phyloP scores from a whole-genome alignment of 176 grass and related monocot genomes.

The Pontederia crassipes region DNA sequence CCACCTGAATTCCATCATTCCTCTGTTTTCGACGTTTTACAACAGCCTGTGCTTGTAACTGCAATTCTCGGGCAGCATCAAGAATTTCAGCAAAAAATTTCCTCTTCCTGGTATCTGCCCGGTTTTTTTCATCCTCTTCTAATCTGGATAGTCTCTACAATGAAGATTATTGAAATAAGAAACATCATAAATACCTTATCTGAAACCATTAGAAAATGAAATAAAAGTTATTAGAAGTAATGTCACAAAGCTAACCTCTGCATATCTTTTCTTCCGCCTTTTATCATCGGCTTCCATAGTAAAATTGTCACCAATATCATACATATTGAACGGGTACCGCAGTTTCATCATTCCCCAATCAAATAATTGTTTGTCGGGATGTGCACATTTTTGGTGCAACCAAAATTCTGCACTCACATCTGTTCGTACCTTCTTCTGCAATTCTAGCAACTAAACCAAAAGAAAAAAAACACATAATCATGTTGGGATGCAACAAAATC shows the following conservation, averaged over 20 bases:
- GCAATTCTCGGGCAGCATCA: constrained; percentile 84
- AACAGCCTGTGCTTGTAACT: constrained; percentile 46
- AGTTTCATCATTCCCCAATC: constrained; percentile 98
- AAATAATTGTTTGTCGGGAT: constrained; percentile 81
- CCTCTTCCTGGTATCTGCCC: constrained; percentile 71
- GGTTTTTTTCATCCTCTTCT: constrained; percentile 94
- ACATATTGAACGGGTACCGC: constrained; percentile 77
- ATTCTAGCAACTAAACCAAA: constrained; percentile 56
- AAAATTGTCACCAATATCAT: constrained; percentile 77
- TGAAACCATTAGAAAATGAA: background rate
- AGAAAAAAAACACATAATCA: constrained; percentile 3
- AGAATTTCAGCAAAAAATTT: constrained; percentile 97
- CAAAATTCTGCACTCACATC: constrained; percentile 74
- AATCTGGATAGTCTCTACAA: constrained; percentile 78
- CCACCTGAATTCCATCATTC: constrained; percentile 92
- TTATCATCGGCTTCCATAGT: constrained; percentile 63
- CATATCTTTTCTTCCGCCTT: constrained; percentile 80
- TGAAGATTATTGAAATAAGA: constrained; percentile 11
- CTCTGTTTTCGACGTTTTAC: constrained; percentile 88
- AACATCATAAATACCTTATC: constrained; percentile 6
- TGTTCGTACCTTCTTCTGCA: constrained; percentile 82
- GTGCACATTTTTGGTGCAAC: constrained; percentile 71
- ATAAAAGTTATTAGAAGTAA: too few relatives aligned
- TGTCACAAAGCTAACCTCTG: constrained; percentile 38
- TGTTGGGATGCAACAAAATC: too few relatives aligned